A percentile compares a stretch with the other conserved stretches of the same genome.
Conservation (phyloP, 768 basidiomycete species). For the Psilocybe sp. region DNA sequence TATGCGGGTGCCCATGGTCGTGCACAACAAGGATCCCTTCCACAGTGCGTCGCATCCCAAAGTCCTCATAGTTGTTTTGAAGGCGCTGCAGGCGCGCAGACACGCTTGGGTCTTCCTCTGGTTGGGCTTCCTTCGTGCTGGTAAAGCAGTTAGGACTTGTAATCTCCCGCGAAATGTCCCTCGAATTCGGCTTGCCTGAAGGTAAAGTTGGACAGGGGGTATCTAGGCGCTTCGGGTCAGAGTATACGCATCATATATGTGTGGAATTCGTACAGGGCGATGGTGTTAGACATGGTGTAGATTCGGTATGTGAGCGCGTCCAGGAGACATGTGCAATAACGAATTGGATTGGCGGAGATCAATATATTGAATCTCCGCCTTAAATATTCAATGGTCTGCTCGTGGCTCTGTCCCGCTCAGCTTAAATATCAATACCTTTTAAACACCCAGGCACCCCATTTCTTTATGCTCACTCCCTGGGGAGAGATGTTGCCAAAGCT, state of each 20-base stretch:
- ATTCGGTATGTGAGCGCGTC: not conserved
- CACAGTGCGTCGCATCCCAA: constrained; percentile 94
- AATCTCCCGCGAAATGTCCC: constrained; percentile 1
- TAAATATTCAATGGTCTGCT: no score
- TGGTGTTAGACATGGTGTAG: constrained; percentile 46
- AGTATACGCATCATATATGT: not conserved
- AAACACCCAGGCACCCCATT: no score
- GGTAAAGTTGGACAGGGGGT: constrained; percentile 87
- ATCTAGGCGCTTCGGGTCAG: constrained; percentile 38
- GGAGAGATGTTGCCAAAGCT: no score
- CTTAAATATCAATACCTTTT: no score
- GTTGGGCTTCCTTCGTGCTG: constrained; percentile 95
- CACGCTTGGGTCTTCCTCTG: constrained; percentile 96
- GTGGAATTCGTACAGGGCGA: constrained; percentile 40
- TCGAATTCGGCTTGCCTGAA: constrained; percentile 58
- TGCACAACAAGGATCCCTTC: constrained; percentile 89
- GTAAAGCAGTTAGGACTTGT: constrained; percentile 2
- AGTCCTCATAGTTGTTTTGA: constrained; percentile 95
- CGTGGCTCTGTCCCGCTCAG: no score
- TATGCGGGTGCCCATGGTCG: constrained; percentile 96
- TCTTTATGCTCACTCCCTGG: no score
- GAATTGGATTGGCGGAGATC: no score
- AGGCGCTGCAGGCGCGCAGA: constrained; percentile 91
- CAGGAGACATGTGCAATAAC: no score
- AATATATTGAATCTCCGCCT: no score